Base-by-base conservation (phyloP, 164 flowering plant genomes). In the Annona cherimola region DNA sequence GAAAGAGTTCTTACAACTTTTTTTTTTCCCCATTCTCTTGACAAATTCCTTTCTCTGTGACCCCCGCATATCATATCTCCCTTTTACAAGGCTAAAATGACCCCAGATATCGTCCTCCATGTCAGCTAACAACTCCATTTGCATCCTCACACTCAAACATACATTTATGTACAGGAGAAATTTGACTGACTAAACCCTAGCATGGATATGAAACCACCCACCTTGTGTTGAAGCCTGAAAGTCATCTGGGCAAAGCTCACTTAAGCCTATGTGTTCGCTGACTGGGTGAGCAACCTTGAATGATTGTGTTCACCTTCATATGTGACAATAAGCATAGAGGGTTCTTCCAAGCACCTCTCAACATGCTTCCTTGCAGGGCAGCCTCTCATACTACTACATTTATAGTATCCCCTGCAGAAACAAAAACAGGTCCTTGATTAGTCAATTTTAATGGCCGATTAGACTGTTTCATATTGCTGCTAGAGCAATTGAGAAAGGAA, bases 351-450 rank as follows among this genome's bases (percentile, higher is more conserved):
- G 85, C 92, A 88, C 79, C 98, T 83, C 84, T 93, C 98, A 2
- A 93, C 98, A 73, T 93, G 98, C 81, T 93, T 93, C 81, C 98
- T 89, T 26, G 98, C 96, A 2, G 96, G 98, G 77, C 98, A 93
- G 45, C 98, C 98, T 79, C 96, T 85, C 89, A 87, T 85, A 83
- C 92, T 91, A 83, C 98, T 93, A 76, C 98, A 93, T 75, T 93
- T 93, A 67, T 93, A 93, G 77, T 93, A 93, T 76, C 98, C 98
- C 85, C 98, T 93, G 87, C 85, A 85, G 40, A 78, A 65, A 54
- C 73, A 64, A 19, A 61, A 26, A 42, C 59, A 19, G 40, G 43
- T 18, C 5, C 16, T 35, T 41, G 39, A 26, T 69, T 18, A 73
- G 66, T 65, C 8, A 3, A 54, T 43, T 8, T n/a, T 44, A 59